These are phyloP conservation scores for Pseudozyma sp. DNA, from an alignment of 1,284 basidiomycete species.

Conservation along the genomic window DNA sequence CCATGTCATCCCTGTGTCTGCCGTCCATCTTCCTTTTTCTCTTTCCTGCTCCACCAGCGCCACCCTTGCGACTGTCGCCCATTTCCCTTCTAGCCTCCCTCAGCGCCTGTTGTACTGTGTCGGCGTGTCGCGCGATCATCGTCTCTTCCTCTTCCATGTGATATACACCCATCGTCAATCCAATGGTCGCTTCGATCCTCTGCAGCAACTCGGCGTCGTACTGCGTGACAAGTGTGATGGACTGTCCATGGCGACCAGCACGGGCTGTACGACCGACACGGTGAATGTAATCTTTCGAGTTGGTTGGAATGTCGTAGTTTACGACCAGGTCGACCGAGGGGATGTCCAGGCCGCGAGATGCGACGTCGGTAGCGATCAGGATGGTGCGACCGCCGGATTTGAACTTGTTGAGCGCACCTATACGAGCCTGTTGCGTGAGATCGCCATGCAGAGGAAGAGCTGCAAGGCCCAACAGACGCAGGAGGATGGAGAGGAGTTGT, in stretches of 20 bases:
- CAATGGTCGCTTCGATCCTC: constrained; percentile 83
- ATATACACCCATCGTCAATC: constrained; percentile 83
- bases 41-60: constrained; percentile 59
- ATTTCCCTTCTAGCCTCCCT: constrained; percentile 82
- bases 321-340: constrained; percentile 96
- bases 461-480: constrained; percentile 90
- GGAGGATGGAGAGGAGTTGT: constrained; percentile 86
- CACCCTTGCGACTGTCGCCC: constrained; percentile 61
- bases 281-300: constrained; percentile 99
- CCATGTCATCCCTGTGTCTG: constrained; percentile 59
- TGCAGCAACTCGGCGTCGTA: constrained; percentile 98
- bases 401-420: constrained; percentile 96
- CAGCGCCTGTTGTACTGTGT: too few species aligned
- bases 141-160: constrained; percentile 91
- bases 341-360: constrained; percentile 92
- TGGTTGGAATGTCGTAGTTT: constrained; percentile 97
- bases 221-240: constrained; percentile 95
- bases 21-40: constrained; percentile 58
- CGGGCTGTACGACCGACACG: constrained; percentile 96
- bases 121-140: constrained; percentile 87
- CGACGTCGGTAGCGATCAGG: constrained; percentile 95
- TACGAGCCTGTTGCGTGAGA: constrained; percentile 89
- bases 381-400: constrained; percentile 92
- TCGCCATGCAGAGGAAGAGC: constrained; percentile 97
- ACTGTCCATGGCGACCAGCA: constrained; percentile 93